Base-by-base conservation (phyloP, 805 yeast genomes). In the Candida hungchunana region DNA sequence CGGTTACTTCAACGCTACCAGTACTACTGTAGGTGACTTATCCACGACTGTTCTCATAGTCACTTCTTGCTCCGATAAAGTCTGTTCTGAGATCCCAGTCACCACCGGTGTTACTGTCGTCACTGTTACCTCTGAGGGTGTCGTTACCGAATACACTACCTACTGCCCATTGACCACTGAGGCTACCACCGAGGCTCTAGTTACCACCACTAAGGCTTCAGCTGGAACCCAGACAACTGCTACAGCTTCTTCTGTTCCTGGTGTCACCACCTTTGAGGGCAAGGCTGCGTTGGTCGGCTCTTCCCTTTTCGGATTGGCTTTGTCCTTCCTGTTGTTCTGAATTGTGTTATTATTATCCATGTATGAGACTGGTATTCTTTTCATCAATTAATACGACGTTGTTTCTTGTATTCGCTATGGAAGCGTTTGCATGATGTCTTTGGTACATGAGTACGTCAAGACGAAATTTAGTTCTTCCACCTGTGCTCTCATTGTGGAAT, bases 131-230 rank as follows among this genome's bases (percentile, higher is more conserved):
- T n/a, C 19, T 5, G 43, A 51, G 47, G 62, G 59, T 45, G 54
- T 50, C 28, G 55, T 58, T 40, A 60, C 65, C 32, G 51, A 50
- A 37, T 59, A 53, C 60, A 62, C 66, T 46, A 44, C 46, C n/a
- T 44, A 39, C 39, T 42, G 46, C 28, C 47, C 47, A 34, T 30
- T 43, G 26, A 34, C 44, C 18, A 15, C 23, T 15, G 32, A 32
- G 18, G 8, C 40, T 21, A 25, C 33, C 26, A 38, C 38, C 26
- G 16, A 16, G 20, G 31, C 20, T 12, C 16, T 26, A 27, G 39
- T 43, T 12, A 22, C 16, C 13, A 5, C 37, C 17, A 18, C 32
- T 22, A 37, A 15, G 16, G 27, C n/a, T 25, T 9, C 27, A 9
- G n/a, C 27, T 13, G n/a, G n/a, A n/a, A 25, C 27, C n/a, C 15